Evolutionary conservation across 371 early-diverging fungal species (phyloP).

Genomic region (Rhizopus stolonifer): DNA sequence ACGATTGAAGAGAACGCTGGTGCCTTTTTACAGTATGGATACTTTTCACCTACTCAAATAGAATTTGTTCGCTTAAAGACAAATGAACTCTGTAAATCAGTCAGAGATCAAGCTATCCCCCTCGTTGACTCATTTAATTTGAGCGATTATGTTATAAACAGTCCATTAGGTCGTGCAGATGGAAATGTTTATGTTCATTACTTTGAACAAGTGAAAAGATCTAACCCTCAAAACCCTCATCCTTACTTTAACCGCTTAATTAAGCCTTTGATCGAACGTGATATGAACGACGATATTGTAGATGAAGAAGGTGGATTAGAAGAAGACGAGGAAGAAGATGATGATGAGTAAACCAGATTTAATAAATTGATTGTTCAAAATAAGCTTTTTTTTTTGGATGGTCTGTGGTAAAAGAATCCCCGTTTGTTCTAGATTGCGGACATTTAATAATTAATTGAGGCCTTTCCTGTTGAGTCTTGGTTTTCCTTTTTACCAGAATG

Average conservation of each 20-base stretch:
- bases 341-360: too few species aligned
- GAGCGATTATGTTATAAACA: conserved; percentile 86
- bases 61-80: conserved; percentile 65
- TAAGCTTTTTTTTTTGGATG: too few species aligned
- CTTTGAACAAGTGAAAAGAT: conserved; percentile 79
- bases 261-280: conserved; percentile 78
- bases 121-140: conserved; percentile 87
- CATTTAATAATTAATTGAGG: too few species aligned
- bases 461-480: too few species aligned
- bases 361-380: too few species aligned
- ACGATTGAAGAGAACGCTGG: conserved; percentile 83
- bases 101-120: conserved; percentile 81
- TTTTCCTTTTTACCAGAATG: too few species aligned
- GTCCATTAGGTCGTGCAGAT: conserved; percentile 85
- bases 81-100: conserved; percentile 66
- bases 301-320: conserved; percentile 47
- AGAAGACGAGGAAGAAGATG: conserved; percentile 37
- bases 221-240: conserved; percentile 73
- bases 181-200: conserved; percentile 88
- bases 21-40: conserved; percentile 84
- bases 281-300: conserved; percentile 54
- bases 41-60: conserved; percentile 76
- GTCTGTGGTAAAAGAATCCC: too few species aligned
- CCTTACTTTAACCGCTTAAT: conserved; percentile 82
- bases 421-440: too few species aligned